Percentiles rank a stretch among this genome's conserved stretches.
These are phyloP conservation scores for Harringtonia aguacate DNA, from an alignment of 2,329 filamentous ascomycete genomes.

Conservation along the genomic window DNA sequence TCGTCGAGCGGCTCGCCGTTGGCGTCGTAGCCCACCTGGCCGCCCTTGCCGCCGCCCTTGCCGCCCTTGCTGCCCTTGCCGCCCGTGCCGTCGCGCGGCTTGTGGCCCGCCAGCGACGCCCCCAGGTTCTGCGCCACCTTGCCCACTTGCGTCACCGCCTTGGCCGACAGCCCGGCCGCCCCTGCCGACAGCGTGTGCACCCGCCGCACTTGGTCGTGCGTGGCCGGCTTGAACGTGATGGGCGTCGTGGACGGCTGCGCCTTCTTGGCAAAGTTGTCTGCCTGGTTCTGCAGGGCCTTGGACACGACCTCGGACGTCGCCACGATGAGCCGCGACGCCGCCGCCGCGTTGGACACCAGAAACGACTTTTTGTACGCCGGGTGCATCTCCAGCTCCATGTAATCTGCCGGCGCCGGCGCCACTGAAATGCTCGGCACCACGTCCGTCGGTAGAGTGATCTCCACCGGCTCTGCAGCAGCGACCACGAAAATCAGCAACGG, in stretches of 20 bases:
- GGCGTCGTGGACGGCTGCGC: constrained; percentile 70
- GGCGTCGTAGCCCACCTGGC: constrained; percentile 50
- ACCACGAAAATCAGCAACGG: too few species aligned
- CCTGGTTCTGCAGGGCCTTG: constrained; percentile 65
- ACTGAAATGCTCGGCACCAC: constrained; percentile 55
- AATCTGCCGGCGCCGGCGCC: constrained; percentile 55
- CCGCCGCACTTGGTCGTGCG: constrained; percentile 75
- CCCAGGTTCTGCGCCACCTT: constrained; percentile 85
- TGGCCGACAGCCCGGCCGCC: constrained; percentile 69
- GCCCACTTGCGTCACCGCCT: constrained; percentile 76
- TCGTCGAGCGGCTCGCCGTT: constrained; percentile 52
- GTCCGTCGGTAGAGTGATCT: constrained; percentile 62
- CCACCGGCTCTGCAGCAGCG: constrained; percentile 73
- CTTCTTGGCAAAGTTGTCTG: constrained; percentile 69
- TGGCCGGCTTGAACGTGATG: constrained; percentile 76
- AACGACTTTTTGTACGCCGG: constrained; percentile 86
- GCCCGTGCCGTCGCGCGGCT: neutral
- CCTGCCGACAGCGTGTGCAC: constrained; percentile 77
- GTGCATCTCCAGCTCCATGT: constrained; percentile 69
- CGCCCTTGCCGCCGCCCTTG: constrained; percentile 26
- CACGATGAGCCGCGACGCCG: constrained; percentile 83
- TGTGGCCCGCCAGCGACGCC: constrained; percentile 48
- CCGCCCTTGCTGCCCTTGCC: neutral
- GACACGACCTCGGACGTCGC: constrained; percentile 74
- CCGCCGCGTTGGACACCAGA: constrained; percentile 76